These are phyloP conservation scores for Nepenthes gracilis DNA, from an alignment of 148 eudicot genomes.

Conservation along the genomic window DNA sequence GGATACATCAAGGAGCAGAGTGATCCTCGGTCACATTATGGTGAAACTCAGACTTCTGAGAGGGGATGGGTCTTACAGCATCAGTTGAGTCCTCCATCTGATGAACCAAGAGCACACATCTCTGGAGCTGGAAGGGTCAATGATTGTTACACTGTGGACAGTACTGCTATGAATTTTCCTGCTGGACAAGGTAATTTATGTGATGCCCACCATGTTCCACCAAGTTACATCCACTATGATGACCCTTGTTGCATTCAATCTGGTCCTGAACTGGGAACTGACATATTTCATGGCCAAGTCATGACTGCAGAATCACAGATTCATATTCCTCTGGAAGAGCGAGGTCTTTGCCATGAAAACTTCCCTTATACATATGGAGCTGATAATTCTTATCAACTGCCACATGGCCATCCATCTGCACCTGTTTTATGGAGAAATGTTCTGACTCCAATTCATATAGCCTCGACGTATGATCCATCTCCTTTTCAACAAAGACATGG, in stretches of 20 bases:
- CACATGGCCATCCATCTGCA: slow-evolving; percentile 42
- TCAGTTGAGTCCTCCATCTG: slow-evolving; percentile 30
- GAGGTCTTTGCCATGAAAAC: slow-evolving; percentile 34
- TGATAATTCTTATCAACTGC: slow-evolving; percentile 39
- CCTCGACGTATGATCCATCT: slow-evolving; percentile 37
- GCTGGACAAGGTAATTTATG: slow-evolving; percentile 22
- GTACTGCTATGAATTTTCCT: slow-evolving; percentile 29
- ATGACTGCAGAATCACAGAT: slow-evolving; percentile 40
- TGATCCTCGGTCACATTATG: slow-evolving; percentile 32
- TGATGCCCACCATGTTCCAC: slow-evolving; percentile 29
- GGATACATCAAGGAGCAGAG: slow-evolving; percentile 34
- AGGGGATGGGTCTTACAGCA: slow-evolving; percentile 46
- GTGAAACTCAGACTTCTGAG: slow-evolving; percentile 38
- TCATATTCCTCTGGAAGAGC: slow-evolving; percentile 48
- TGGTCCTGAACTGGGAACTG: slow-evolving; percentile 48
- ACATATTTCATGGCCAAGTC: slow-evolving; percentile 44
- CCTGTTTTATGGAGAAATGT: slow-evolving; percentile 48
- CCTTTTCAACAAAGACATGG: slow-evolving; percentile 42
- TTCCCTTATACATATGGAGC: slow-evolving; percentile 47
- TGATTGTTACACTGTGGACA: slow-evolving; percentile 45
- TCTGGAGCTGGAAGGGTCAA: slow-evolving; percentile 54
- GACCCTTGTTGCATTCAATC: slow-evolving; percentile 40
- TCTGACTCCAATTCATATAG: slow-evolving; percentile 35
- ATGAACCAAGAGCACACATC: slow-evolving; percentile 40
- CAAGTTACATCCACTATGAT: slow-evolving; percentile 37